Conservation (phyloP, 352 stramenopile species). For the Pythium brassicae region DNA sequence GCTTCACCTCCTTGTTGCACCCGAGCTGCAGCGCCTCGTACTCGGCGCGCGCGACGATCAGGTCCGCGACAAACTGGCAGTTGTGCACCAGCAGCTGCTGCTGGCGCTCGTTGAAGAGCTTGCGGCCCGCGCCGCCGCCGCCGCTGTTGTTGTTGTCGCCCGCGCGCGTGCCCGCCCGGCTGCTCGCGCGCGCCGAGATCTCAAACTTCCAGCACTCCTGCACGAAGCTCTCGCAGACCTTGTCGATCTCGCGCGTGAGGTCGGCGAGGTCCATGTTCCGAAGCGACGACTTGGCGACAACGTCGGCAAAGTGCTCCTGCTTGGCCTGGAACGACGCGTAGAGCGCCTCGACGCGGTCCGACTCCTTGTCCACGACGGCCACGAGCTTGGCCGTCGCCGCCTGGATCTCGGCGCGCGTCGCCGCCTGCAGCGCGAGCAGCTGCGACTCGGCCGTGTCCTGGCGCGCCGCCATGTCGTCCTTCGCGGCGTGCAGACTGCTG, state of each 20-base stretch:
- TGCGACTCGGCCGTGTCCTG: constrained; percentile 59
- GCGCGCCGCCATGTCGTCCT: constrained; percentile 43
- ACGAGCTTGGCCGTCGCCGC: constrained; percentile 55
- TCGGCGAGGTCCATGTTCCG: constrained; percentile 78
- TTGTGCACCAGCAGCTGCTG: constrained; percentile 75
- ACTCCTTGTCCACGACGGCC: constrained; percentile 76
- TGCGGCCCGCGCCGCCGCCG: constrained; percentile 21
- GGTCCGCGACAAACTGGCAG: constrained; percentile 76
- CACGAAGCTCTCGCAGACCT: constrained; percentile 75
- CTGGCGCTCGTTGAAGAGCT: constrained; percentile 79
- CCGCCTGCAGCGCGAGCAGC: constrained; percentile 61
- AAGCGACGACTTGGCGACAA: constrained; percentile 69
- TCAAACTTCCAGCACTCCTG: constrained; percentile 87
- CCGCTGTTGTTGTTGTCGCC: constrained; percentile 41
- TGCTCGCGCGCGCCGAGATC: constrained; percentile 64
- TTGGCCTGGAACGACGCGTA: constrained; percentile 80
- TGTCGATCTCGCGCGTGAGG: constrained; percentile 79
- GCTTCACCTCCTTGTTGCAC: constrained; percentile 59
- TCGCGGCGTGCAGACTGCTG: constrained; percentile 33
- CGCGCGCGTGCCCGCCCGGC: constrained; percentile 26
- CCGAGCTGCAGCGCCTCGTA: constrained; percentile 68
- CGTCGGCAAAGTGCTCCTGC: constrained; percentile 76
- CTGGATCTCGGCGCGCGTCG: constrained; percentile 76
- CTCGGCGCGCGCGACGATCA: constrained; percentile 71
- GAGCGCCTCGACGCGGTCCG: constrained; percentile 70